These are phyloP conservation scores for Obba rivulosa DNA, from an alignment of 768 basidiomycete species.

Conservation along the genomic window DNA sequence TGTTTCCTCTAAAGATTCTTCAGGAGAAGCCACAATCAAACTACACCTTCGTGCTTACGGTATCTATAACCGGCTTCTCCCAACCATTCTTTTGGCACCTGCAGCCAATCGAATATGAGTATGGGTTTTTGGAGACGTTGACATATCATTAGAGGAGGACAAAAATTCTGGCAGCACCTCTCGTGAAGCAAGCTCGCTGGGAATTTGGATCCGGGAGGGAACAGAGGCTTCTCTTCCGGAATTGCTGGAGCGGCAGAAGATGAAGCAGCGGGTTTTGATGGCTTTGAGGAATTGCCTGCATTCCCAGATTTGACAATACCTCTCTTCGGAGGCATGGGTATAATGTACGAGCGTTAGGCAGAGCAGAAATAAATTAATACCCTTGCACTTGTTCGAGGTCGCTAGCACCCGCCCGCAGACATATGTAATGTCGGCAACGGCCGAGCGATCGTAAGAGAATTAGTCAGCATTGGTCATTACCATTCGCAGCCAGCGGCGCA, in stretches of 20 bases:
- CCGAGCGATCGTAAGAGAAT: no score
- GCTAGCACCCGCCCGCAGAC: no score
- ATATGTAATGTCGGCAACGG: no score
- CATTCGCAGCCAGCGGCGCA: neutral
- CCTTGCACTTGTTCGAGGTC: no score
- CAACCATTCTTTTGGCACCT: slow-evolving; percentile 89
- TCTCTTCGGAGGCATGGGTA: slow-evolving; percentile 67
- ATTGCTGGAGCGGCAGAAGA: slow-evolving; percentile 10
- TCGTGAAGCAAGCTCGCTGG: slow-evolving; percentile 78
- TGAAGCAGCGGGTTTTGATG: slow-evolving; percentile 18
- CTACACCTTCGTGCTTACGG: slow-evolving; percentile 37
- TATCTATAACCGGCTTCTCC: slow-evolving; percentile 79
- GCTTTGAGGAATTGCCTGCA: slow-evolving; percentile 80
- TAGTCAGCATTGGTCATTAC: neutral
- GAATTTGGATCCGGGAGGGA: slow-evolving; percentile 81
- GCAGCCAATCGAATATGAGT: slow-evolving; percentile 2
- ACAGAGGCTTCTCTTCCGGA: slow-evolving; percentile 51
- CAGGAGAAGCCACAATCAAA: slow-evolving; percentile 7
- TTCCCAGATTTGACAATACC: slow-evolving; percentile 86
- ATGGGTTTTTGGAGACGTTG: neutral
- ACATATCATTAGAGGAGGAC: neutral
- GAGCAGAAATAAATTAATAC: no score
- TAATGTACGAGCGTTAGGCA: no score
- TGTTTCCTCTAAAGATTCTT: slow-evolving; percentile 36
- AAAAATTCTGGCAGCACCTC: slow-evolving; percentile 37